phyloP scores from a whole-genome alignment of 176 grass and related monocot species.

The Pontederia paniculata region DNA sequence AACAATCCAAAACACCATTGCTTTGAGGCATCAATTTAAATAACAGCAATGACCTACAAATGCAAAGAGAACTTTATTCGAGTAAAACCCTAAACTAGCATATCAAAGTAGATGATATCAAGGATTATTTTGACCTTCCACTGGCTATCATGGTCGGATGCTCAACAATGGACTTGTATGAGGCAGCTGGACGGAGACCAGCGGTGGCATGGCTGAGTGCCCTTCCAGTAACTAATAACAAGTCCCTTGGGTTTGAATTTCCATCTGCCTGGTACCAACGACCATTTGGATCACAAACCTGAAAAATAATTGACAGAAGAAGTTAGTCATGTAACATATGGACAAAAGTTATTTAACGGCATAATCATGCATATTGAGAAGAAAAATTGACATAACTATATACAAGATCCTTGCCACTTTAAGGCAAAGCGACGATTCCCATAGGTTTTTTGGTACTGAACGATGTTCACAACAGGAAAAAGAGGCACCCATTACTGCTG shows the following conservation, averaged over 20 bases:
- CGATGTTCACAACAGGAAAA: no score
- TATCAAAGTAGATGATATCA: slow-evolving; percentile 1
- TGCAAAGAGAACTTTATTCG: background rate
- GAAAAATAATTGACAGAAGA: slow-evolving; percentile 29
- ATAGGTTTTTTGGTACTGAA: no score
- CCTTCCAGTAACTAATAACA: slow-evolving; percentile 65
- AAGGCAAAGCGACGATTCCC: no score
- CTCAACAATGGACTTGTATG: slow-evolving; percentile 28
- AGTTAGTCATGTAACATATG: slow-evolving; percentile 2
- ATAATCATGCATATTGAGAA: background rate
- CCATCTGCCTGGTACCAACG: slow-evolving; percentile 63
- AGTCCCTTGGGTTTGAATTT: slow-evolving; percentile 24
- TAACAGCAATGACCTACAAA: slow-evolving; percentile 58
- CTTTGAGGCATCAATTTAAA: slow-evolving; percentile 66
- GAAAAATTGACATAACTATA: background rate
- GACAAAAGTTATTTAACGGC: no score
- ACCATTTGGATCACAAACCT: slow-evolving; percentile 75
- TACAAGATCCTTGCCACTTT: background rate
- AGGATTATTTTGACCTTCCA: slow-evolving; percentile 13
- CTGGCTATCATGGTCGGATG: slow-evolving; percentile 16
- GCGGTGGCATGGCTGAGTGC: slow-evolving; percentile 58
- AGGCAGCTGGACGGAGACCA: slow-evolving; percentile 48
- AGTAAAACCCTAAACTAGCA: background rate
- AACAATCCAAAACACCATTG: slow-evolving; percentile 63
- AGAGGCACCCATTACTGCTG: background rate